phyloP scores from a whole-genome alignment of 306 rosid species.

The Fragaria iinumae region DNA sequence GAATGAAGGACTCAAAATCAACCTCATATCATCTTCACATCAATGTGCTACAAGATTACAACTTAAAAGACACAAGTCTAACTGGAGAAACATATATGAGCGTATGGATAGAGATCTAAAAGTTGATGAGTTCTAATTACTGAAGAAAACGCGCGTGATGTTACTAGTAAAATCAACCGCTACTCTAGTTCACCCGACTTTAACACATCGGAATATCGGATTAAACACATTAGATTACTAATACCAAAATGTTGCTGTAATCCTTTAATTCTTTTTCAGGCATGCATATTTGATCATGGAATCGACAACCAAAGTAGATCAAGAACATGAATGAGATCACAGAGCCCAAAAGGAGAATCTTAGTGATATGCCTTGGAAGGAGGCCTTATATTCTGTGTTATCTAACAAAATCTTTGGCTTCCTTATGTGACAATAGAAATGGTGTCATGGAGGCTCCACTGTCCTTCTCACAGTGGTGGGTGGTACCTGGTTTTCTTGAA shows the following conservation, averaged over 20 bases:
- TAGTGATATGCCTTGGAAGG: slow-evolving; percentile 19
- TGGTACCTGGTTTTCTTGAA: slow-evolving; percentile 23
- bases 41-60: not conserved
- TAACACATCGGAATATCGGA: too few relatives aligned
- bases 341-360: slow-evolving; percentile 20
- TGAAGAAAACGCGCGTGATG: not conserved
- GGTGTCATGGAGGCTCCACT: slow-evolving; percentile 34
- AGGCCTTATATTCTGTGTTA: slow-evolving; percentile 24
- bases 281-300: not conserved
- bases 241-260: not conserved
- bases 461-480: slow-evolving; percentile 21
- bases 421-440: slow-evolving; percentile 18
- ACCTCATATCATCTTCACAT: not conserved
- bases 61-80: not conserved
- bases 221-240: not conserved
- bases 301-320: not conserved
- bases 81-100: not conserved
- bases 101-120: not conserved
- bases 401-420: slow-evolving; percentile 36
- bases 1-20: not conserved
- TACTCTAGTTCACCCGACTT: not conserved
- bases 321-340: slow-evolving; percentile 10
- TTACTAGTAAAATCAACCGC: not conserved
- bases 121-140: too few relatives aligned
- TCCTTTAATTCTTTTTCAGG: not conserved